Evolutionary conservation across 78 protist genomes (phyloP).

Genomic region (slime mould (Dictyostelium discoideum)): DNA sequence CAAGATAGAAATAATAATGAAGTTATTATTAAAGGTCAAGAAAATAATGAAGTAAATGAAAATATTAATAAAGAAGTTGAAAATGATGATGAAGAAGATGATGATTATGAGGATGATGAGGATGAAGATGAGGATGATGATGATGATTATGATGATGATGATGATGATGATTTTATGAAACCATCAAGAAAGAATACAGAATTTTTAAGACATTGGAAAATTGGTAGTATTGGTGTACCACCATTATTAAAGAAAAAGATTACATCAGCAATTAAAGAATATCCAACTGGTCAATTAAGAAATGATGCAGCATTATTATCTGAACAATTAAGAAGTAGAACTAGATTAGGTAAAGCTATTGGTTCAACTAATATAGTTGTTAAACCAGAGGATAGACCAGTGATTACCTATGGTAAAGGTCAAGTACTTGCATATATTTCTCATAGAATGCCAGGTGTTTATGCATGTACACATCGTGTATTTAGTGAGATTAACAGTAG

Average conservation of each 20-base stretch:
- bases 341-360: conserved; percentile 11
- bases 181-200: background rate
- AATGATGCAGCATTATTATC: conserved; percentile 30
- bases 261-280: conserved; percentile 24
- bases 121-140: background rate
- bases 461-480: conserved; percentile 77
- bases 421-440: conserved; percentile 73
- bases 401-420: conserved; percentile 61
- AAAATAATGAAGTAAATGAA: background rate
- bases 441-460: conserved; percentile 87
- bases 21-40: background rate
- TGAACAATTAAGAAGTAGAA: conserved; percentile 28
- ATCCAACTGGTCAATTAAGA: conserved; percentile 30
- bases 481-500: conserved; percentile 69
- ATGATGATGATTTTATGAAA: background rate
- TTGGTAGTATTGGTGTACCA: conserved; percentile 62
- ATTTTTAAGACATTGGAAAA: conserved; percentile 60
- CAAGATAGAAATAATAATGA: background rate
- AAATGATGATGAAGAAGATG: too few relatives aligned
- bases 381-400: conserved; percentile 69
- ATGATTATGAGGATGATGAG: background rate
- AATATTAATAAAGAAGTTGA: background rate
- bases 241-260: conserved; percentile 35
- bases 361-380: background rate
- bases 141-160: background rate